Evolutionary conservation across 164 flowering plant genomes (phyloP).

Genomic region (Macadamia integrifolia): DNA sequence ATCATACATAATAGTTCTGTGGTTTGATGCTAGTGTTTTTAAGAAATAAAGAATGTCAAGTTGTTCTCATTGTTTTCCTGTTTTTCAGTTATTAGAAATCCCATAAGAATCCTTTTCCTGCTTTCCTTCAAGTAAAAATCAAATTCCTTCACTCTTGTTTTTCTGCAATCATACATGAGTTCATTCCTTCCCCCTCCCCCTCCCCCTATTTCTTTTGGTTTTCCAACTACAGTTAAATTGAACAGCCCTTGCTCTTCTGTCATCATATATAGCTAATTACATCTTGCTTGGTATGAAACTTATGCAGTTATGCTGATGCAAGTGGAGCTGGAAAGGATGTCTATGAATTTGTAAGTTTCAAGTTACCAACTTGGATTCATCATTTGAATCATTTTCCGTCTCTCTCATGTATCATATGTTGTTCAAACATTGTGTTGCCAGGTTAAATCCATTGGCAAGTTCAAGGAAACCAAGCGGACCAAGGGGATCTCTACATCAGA

Average conservation of each 20-base stretch:
- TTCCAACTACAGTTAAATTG: no score
- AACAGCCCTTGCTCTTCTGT: neutral
- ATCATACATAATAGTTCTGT: slow-evolving; percentile 1
- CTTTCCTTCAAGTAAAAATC: neutral
- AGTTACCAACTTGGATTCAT: neutral
- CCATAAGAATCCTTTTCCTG: neutral
- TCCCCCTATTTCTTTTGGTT: no score
- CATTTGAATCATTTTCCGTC: neutral
- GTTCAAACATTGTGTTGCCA: slow-evolving; percentile 13
- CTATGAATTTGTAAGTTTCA: slow-evolving; percentile 61
- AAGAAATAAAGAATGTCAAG: neutral
- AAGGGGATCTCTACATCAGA: slow-evolving; percentile 91
- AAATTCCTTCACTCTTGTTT: neutral
- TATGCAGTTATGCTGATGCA: slow-evolving; percentile 63
- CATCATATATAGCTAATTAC: neutral
- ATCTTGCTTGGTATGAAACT: slow-evolving; percentile 11
- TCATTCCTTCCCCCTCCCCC: no score
- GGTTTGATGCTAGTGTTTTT: neutral
- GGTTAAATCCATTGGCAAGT: slow-evolving; percentile 72
- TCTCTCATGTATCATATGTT: neutral
- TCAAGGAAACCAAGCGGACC: slow-evolving; percentile 78
- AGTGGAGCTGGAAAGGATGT: slow-evolving; percentile 76
- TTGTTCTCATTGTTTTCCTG: neutral
- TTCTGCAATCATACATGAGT: neutral
- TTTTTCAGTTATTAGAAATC: neutral